A percentile compares a stretch with the other conserved stretches of the same genome.
These are phyloP conservation scores for Rubia balearica DNA, from an alignment of 305 asterid genomes.

Conservation along the genomic window DNA sequence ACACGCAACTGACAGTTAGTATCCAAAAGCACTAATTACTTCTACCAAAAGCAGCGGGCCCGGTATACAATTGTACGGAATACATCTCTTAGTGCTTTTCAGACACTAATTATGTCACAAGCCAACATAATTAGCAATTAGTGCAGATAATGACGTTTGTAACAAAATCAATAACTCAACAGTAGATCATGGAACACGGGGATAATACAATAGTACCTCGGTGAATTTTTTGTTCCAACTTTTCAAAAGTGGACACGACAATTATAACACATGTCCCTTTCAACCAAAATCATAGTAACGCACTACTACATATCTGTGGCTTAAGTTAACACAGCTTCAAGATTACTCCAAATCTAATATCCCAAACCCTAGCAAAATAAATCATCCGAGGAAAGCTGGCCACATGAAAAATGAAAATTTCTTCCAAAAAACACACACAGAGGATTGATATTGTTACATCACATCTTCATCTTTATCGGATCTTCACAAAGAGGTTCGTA, in stretches of 20 bases:
- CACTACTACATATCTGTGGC: too few species aligned
- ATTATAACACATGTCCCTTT: neutral
- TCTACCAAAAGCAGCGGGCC: neutral
- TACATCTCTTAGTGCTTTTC: neutral
- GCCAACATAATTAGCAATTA: neutral
- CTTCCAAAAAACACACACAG: neutral
- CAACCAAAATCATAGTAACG: neutral
- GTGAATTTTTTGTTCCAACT: too few species aligned
- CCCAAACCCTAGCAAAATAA: neutral
- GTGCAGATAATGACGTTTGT: neutral
- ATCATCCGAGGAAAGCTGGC: neutral
- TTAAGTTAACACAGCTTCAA: neutral
- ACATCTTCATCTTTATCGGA: neutral
- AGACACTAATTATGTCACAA: neutral
- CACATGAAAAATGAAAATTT: neutral
- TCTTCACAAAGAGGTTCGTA: neutral
- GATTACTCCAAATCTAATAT: neutral
- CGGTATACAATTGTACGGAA: neutral
- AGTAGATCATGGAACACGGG: neutral
- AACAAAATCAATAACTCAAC: neutral
- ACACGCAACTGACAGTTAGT: neutral
- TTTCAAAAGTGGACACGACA: neutral
- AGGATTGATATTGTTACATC: too few species aligned
- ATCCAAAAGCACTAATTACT: neutral
- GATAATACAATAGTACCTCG: neutral